A percentile compares a stretch with the other conserved stretches of the same genome.
phyloP scores from a whole-genome alignment of 495 filamentous ascomycete species.

The Annulohypoxylon stygium region DNA sequence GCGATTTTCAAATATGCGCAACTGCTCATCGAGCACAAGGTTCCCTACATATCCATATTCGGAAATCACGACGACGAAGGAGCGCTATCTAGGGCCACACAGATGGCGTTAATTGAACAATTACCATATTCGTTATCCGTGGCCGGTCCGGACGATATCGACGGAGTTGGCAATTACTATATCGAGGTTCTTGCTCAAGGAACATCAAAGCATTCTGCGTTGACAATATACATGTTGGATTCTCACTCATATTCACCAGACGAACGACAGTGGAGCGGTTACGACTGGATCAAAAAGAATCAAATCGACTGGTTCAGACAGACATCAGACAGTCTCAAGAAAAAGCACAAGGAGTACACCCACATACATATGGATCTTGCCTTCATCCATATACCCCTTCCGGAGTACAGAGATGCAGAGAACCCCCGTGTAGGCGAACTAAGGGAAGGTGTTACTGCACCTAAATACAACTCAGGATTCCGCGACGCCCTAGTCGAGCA shows the following conservation, averaged over 20 bases:
- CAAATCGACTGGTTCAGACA: constrained; percentile 95
- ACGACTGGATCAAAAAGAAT: constrained; percentile 94
- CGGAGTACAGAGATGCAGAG: constrained; percentile 77
- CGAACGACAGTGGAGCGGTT: constrained; percentile 84
- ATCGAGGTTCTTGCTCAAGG: constrained; percentile 89
- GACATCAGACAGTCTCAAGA: constrained; percentile 76
- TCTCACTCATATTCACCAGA: constrained; percentile 94
- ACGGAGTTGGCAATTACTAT: constrained; percentile 94
- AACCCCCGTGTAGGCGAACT: constrained; percentile 71
- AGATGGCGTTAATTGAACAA: constrained; percentile 86
- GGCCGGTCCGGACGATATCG: constrained; percentile 83
- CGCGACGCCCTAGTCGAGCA: constrained; percentile 86
- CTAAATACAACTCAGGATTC: constrained; percentile 88
- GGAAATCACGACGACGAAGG: constrained; percentile 98
- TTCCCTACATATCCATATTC: constrained; percentile 94
- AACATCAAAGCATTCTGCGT: constrained; percentile 82
- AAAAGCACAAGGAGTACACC: constrained; percentile 80
- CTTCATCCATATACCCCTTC: constrained; percentile 96
- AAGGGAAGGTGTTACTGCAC: constrained; percentile 85
- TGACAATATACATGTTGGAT: constrained; percentile 94
- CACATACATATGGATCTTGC: constrained; percentile 96
- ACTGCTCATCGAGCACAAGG: constrained; percentile 84
- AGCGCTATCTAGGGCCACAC: constrained; percentile 76
- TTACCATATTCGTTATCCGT: constrained; percentile 90
- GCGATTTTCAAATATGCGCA: constrained; percentile 95